Evolutionary conservation across 2,329 filamentous ascomycete species (phyloP).

Genomic region (Xylariaceae sp.): DNA sequence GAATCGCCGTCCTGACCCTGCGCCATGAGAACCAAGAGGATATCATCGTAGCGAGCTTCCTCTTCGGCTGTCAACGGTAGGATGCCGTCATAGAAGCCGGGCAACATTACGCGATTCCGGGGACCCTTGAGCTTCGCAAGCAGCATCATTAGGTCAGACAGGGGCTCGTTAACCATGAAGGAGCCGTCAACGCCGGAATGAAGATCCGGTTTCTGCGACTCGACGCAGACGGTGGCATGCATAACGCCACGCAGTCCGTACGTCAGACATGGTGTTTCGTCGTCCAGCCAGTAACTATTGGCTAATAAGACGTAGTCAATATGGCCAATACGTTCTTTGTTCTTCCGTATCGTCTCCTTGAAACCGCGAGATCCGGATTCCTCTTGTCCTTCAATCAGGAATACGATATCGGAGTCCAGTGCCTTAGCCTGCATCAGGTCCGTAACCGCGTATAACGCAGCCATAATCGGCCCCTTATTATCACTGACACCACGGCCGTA

Average conservation of each 20-base stretch:
- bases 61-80: slow-evolving; percentile 70
- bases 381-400: slow-evolving; percentile 94
- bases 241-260: slow-evolving; percentile 92
- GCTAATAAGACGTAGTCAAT: slow-evolving; percentile 93
- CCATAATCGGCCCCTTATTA: slow-evolving; percentile 94
- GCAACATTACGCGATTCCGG: slow-evolving; percentile 76
- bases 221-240: slow-evolving; percentile 83
- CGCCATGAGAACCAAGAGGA: slow-evolving; percentile 68
- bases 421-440: slow-evolving; percentile 80
- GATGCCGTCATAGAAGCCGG: slow-evolving; percentile 83
- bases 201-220: slow-evolving; percentile 79
- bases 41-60: slow-evolving; percentile 75
- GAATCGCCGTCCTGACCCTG: slow-evolving; percentile 54
- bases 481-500: slow-evolving; percentile 96
- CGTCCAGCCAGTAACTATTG: slow-evolving; percentile 98
- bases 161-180: slow-evolving; percentile 78
- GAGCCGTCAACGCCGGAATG: slow-evolving; percentile 98
- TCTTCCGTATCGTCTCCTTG: slow-evolving; percentile 69
- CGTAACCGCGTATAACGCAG: slow-evolving; percentile 87
- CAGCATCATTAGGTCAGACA: slow-evolving; percentile 84
- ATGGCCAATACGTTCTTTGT: slow-evolving; percentile 79
- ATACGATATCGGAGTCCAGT: slow-evolving; percentile 82
- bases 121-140: slow-evolving; percentile 76
- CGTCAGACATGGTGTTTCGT: slow-evolving; percentile 89
- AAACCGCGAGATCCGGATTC: slow-evolving; percentile 92